These are phyloP conservation scores for Pythium periplocum DNA, from an alignment of 352 stramenopile genomes.

Conservation along the genomic window DNA sequence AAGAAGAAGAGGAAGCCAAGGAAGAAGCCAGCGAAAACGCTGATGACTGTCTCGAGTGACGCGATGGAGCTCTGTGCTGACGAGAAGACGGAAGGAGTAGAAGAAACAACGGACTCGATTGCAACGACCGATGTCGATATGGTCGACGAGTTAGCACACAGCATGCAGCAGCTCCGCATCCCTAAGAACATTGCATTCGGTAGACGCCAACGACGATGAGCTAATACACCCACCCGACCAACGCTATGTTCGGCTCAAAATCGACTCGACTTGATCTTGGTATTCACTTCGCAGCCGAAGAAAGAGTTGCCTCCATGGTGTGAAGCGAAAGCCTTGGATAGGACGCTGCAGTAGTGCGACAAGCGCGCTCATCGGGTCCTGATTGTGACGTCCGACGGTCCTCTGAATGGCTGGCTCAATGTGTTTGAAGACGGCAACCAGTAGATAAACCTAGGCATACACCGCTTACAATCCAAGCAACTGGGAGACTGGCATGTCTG, in stretches of 20 bases:
- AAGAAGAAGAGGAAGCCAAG: not conserved
- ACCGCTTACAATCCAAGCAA: not conserved
- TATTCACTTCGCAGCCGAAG: conserved; percentile 45
- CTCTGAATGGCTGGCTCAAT: conserved; percentile 33
- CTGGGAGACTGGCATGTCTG: not conserved
- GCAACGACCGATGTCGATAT: not conserved
- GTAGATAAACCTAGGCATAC: conserved; percentile 34
- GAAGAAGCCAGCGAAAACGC: not conserved
- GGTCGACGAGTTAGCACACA: conserved; percentile 4
- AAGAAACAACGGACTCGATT: too few relatives aligned
- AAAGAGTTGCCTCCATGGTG: conserved; percentile 29
- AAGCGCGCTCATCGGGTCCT: conserved; percentile 25
- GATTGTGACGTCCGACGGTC: conserved; percentile 21
- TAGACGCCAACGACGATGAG: conserved; percentile 5
- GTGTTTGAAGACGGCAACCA: conserved; percentile 43
- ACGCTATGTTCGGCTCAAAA: conserved; percentile 8
- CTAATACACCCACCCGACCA: not conserved
- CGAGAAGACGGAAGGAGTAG: not conserved
- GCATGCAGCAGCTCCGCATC: conserved; percentile 9
- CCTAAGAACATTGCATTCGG: conserved; percentile 18
- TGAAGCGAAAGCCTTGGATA: conserved; percentile 45
- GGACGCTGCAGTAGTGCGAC: conserved; percentile 29
- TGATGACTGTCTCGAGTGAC: not conserved
- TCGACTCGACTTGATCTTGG: conserved; percentile 25
- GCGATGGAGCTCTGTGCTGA: too few relatives aligned